A percentile compares a stretch with the other conserved stretches of the same genome.
Conservation (phyloP, 768 basidiomycete species). For the Russula sp. region DNA sequence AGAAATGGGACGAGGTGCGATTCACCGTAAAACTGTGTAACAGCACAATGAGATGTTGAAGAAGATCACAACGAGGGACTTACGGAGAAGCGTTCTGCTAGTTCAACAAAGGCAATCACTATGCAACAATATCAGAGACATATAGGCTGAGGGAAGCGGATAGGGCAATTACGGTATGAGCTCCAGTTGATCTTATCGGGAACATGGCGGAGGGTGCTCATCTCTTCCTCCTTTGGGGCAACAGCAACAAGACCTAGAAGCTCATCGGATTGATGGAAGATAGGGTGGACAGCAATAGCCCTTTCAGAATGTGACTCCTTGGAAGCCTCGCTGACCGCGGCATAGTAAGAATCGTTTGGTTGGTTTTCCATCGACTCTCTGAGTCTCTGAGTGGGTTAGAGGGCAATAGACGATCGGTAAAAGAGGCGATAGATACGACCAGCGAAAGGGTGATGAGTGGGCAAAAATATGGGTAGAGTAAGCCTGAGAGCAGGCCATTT, state of each 20-base stretch:
- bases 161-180: constrained; percentile 10
- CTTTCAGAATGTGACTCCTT: constrained; percentile 1
- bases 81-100: constrained; percentile 28
- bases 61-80: background rate
- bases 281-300: background rate
- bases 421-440: background rate
- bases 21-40: constrained; percentile 19
- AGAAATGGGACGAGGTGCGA: background rate
- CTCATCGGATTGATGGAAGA: background rate
- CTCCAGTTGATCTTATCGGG: constrained; percentile 23
- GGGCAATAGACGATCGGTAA: too few relatives aligned
- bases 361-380: constrained; percentile 16
- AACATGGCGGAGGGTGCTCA: constrained; percentile 22
- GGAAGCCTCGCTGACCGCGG: background rate
- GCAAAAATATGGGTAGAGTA: too few relatives aligned
- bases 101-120: constrained; percentile 27
- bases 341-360: constrained; percentile 12
- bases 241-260: constrained; percentile 7
- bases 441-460: background rate
- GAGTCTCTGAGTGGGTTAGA: background rate
- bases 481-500: background rate
- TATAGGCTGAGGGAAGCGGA: background rate
- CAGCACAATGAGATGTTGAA: constrained; percentile 1
- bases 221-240: constrained; percentile 24
- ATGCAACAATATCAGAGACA: background rate